Evolutionary conservation across 371 early-diverging fungal genomes (phyloP), one percentile per base, ranked within the genome.

Genomic region (Mucor velutinosus): DNA sequence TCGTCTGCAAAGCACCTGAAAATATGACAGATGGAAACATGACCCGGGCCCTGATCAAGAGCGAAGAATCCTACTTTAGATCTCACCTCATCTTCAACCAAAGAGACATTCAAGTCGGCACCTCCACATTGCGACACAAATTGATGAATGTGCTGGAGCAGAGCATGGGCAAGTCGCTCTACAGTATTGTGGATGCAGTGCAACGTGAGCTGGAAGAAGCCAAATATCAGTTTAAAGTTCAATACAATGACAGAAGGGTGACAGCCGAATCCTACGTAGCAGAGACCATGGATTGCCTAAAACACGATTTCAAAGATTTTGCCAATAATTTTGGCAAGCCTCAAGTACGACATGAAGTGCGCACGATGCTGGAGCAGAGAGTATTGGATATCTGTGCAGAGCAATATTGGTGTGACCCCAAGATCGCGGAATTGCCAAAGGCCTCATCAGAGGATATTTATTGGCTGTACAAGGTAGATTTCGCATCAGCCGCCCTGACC

Each of bases 171-270:
- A 84, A 88, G 37, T 93, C 90, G 17, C 80, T 97, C 51, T 87
- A 89, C 64, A 81, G 83, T 15, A 91, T 98, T 69, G 88, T 93
- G 21, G 94, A 95, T 67, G 92, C 94, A 0, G 97, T 97, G 17
- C 95, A 96, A 64, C 80, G 79, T 60, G 97, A 97, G 72, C 81
- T 99, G 27, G 97, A 97, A 59, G 97, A 98, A 78, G 89, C 96
- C 3, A 87, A 92, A 19, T 99, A 99, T 74, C 96, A 97, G 79
- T 97, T 95, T 85, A 99, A 99, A 78, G 99, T 99, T 8, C 94
- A 96, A 65, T 99, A 97, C 86, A 97, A 97, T 66, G 98, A 99
- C 73, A 92, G 86, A 25, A 83, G 91, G 51, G 92, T 99, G 56
- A 92, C 95, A 10, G 92, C 99, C 33, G 98, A 97, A 76, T 93